phyloP scores from a whole-genome alignment of 2,329 filamentous ascomycete genomes.

The Fusarium robinianum region DNA sequence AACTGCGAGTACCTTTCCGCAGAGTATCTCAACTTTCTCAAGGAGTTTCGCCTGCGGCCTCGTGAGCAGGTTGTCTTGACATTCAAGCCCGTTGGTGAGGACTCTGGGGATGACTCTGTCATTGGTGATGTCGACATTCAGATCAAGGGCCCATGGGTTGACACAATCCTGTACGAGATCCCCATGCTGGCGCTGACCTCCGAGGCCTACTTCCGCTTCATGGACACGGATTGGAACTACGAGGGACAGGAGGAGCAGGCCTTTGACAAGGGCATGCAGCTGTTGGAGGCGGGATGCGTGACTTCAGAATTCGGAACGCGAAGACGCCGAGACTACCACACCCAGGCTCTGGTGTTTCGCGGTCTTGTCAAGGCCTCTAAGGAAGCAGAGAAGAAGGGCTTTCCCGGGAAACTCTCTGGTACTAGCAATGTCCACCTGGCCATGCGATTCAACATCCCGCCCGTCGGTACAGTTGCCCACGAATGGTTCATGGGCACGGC shows the following conservation, averaged over 20 bases:
- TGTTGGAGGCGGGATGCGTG: constrained; percentile 82
- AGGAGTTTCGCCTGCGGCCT: constrained; percentile 79
- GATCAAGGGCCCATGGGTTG: constrained; percentile 84
- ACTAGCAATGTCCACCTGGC: constrained; percentile 98
- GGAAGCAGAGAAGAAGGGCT: constrained; percentile 66
- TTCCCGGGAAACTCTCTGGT: constrained; percentile 75
- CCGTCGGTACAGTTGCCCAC: constrained; percentile 88
- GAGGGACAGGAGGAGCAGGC: constrained; percentile 85
- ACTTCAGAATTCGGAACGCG: constrained; percentile 95
- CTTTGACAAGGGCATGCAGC: constrained; percentile 74
- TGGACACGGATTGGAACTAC: constrained; percentile 91
- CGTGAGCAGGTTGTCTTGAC: constrained; percentile 75
- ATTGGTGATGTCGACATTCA: constrained; percentile 76
- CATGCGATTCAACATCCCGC: constrained; percentile 84
- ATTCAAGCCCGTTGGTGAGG: constrained; percentile 61
- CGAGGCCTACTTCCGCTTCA: constrained; percentile 97
- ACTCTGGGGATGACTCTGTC: constrained; percentile 67
- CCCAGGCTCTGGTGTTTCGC: constrained; percentile 87
- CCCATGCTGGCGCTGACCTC: constrained; percentile 89
- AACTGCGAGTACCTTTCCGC: constrained; percentile 80
- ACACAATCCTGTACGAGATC: constrained; percentile 98
- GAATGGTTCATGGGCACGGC: constrained; percentile 99
- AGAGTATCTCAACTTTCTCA: constrained; percentile 80
- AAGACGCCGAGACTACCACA: constrained; percentile 89
- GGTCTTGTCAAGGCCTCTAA: constrained; percentile 80